Base-by-base conservation (phyloP, 2,329 filamentous ascomycete species). In the Fusarium sp. region DNA sequence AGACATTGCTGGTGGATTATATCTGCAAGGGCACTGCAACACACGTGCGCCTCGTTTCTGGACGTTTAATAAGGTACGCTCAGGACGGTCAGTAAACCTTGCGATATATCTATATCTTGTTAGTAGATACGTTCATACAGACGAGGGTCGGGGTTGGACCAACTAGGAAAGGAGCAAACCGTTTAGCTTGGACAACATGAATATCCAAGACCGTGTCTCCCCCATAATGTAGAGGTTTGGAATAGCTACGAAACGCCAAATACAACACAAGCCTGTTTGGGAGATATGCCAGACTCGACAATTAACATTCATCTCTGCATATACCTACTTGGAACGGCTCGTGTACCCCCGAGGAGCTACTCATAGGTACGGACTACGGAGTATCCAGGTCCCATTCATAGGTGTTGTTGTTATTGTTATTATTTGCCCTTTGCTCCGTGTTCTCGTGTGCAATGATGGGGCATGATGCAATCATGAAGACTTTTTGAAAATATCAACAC, bases 401-500 rank as follows among this genome's bases (percentile, higher is more conserved):
- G 39, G 31, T 39, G 35, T 35, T 50, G 17, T 49, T 42, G 32
- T 19, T n/a, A n/a, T n/a, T n/a, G n/a, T n/a, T n/a, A n/a, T n/a
- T n/a, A n/a, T n/a, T n/a, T 8, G 10, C 31, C 15, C 25, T 35
- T 55, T 52, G 39, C 48, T 49, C 45, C 27, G 29, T 25, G 33
- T 49, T 42, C 9, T 43, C n/a, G 32, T 19, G 52, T 49, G 51
- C 15, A 48, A 58, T 65, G 53, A 64, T 64, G 52, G 42, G 35
- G 48, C 49, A 69, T 68, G 59, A 68, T 65, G 64, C 50, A 57
- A 65, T 57, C 15, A 53, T 62, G 53, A 51, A 57, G 49, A 31
- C 23, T 27, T 38, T 39, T 39, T 9, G 33, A 37, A 31, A 50
- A 51, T 41, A 36, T 27, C 41, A 32, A 42, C 39, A 37, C 31